Base-by-base conservation (phyloP, 169 alveolate genomes). In the Babesia gibsoni region DNA sequence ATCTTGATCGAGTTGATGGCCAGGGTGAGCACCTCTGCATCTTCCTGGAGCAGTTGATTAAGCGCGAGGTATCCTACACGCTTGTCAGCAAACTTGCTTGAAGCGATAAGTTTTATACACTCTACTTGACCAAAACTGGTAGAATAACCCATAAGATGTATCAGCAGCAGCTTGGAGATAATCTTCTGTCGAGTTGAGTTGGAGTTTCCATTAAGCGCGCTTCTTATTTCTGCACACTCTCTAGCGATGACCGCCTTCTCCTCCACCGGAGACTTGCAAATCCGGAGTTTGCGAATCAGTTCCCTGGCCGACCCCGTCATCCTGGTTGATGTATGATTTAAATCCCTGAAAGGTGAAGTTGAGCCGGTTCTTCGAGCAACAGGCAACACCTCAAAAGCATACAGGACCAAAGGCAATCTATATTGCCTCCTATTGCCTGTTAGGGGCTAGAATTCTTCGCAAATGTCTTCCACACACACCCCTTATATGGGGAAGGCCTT, bases 201-300 rank as follows among this genome's bases (percentile, higher is more conserved):
- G 64, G 88, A 90, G 48, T 90, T 96, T 42, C 91, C 95, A 69
- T 93, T 95, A 84, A 97, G 94, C 4, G 98, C 94, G 52, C 98
- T 96, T 25, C 99, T 89, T 36, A 98, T 98, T 58, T 90, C 90
- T 0, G 99, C 99, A 67, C 98, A 95, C 83, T 98, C 99, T 65
- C 94, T 91, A n/a, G 99, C 95, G 10, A 98, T 93, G 36, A 97
- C 96, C 23, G 98, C 97, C 65, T 99, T 82, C 72, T 98, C 99
- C 74, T 98, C 99, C 9, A 99, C 98, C 16, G 99, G 97, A 2
- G 99, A 96, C 90, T 97, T 97, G 90, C 99, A 97, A 45, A 96
- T 94, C 69, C 99, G 92, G 52, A 97, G 94, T 77, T 91, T 91
- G 78, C 99, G 97, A 53, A 98, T 96, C 82, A 98, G 85, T 67